A percentile compares a stretch with the other conserved stretches of the same genome.
Evolutionary conservation across 192 early-diverging fungal species (phyloP).

Genomic region (Coemansia sp.): DNA sequence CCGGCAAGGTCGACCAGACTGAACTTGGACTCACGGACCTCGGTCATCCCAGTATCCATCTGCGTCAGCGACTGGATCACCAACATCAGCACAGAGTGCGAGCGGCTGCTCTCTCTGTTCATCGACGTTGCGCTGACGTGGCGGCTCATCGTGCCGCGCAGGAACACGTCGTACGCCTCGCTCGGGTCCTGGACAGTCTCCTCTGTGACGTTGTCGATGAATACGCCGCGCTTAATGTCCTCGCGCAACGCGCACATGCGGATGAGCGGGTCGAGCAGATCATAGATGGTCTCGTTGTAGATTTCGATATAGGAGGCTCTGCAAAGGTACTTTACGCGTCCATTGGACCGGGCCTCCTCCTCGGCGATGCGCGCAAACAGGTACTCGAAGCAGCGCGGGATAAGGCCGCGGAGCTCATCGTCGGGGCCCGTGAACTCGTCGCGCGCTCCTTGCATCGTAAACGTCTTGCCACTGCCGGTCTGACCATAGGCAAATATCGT

Average conservation of each 20-base stretch:
- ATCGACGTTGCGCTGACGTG: conserved; percentile 71
- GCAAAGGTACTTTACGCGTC: conserved; percentile 69
- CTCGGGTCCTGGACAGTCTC: conserved; percentile 62
- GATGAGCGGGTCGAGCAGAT: conserved; percentile 72
- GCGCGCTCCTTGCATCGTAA: conserved; percentile 79
- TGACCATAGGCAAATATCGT: conserved; percentile 77
- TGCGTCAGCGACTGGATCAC: conserved; percentile 67
- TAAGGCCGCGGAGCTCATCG: conserved; percentile 66
- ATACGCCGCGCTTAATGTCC: conserved; percentile 67
- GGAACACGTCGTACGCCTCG: conserved; percentile 65
- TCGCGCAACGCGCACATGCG: conserved; percentile 61
- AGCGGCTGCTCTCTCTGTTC: conserved; percentile 81
- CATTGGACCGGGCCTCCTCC: conserved; percentile 50
- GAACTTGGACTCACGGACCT: conserved; percentile 66
- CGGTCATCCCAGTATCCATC: conserved; percentile 56
- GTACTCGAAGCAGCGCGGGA: conserved; percentile 64
- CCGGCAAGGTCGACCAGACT: conserved; percentile 82
- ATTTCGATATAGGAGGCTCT: conserved; percentile 90
- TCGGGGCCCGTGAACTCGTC: conserved; percentile 70
- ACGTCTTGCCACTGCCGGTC: conserved; percentile 75
- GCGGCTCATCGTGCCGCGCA: conserved; percentile 67
- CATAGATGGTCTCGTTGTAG: conserved; percentile 91
- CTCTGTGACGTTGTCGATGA: conserved; percentile 66
- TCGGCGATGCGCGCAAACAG: conserved; percentile 60
- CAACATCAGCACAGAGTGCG: conserved; percentile 78